Conservation (phyloP, 2,329 filamentous ascomycete species). For the Pseudogymnoascus sp. region DNA sequence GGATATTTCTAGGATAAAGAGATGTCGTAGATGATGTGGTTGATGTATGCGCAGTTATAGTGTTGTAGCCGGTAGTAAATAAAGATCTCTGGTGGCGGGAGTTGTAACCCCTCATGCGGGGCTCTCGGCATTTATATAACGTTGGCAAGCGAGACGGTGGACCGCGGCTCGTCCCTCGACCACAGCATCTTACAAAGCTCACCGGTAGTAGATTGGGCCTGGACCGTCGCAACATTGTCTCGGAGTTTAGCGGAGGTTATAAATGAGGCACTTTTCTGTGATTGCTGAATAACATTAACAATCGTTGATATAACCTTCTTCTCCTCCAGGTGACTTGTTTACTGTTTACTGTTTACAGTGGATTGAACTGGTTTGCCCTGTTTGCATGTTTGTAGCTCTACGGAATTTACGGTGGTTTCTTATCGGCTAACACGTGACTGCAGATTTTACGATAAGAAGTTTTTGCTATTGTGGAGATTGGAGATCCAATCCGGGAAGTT, state of each 20-base stretch:
- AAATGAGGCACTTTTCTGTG: neutral
- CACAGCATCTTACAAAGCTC: constrained; percentile 3
- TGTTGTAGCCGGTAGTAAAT: neutral
- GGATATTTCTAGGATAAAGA: neutral
- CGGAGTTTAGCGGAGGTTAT: neutral
- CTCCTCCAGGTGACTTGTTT: neutral
- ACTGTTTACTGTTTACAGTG: neutral
- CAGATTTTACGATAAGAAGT: neutral
- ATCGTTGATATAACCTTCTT: neutral
- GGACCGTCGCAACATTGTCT: neutral
- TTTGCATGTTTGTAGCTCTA: neutral
- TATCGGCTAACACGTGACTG: neutral
- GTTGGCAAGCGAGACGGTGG: neutral
- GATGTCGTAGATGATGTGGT: neutral
- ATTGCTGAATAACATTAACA: neutral
- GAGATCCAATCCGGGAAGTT: neutral
- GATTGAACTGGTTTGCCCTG: too few species aligned
- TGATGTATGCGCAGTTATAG: neutral
- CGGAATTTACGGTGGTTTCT: neutral
- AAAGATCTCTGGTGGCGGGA: constrained; percentile 4
- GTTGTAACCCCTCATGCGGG: neutral
- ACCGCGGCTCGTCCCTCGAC: neutral
- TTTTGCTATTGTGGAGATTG: neutral
- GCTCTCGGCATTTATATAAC: neutral
- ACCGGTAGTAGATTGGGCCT: neutral